These are phyloP conservation scores for Fusarium anthophilum DNA, from an alignment of 2,329 filamentous ascomycete genomes.

Conservation along the genomic window DNA sequence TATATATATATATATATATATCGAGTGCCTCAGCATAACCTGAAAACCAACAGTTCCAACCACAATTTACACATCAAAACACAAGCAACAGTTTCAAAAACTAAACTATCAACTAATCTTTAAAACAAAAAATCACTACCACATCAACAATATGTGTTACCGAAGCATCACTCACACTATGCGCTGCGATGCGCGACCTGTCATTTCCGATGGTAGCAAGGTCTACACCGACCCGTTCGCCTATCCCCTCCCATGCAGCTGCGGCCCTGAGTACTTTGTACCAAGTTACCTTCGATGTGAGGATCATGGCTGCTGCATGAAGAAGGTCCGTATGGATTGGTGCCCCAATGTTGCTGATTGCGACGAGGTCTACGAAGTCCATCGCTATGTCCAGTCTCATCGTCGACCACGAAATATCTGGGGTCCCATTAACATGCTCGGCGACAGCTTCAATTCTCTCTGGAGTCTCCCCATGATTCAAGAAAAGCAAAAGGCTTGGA, in stretches of 20 bases:
- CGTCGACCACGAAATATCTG: conserved; percentile 1
- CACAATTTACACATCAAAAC: not conserved
- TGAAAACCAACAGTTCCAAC: not conserved
- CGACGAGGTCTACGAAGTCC: conserved; percentile 3
- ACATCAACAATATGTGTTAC: conserved; percentile 36
- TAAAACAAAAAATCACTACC: not conserved
- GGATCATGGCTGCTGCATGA: conserved; percentile 43
- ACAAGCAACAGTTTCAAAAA: not conserved
- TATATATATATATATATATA: too few species aligned
- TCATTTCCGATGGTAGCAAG: conserved; percentile 38
- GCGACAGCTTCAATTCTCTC: not conserved
- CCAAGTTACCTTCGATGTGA: conserved; percentile 30
- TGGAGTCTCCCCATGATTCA: not conserved
- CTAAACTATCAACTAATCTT: not conserved
- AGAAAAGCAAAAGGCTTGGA: not conserved
- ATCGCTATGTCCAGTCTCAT: conserved; percentile 32
- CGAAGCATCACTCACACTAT: conserved; percentile 41
- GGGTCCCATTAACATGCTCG: not conserved
- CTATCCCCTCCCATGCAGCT: conserved; percentile 31
- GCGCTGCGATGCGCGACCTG: conserved; percentile 43
- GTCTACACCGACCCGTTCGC: conserved; percentile 40
- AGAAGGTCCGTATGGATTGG: conserved; percentile 11
- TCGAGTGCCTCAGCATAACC: not conserved
- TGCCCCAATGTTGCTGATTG: conserved; percentile 29
- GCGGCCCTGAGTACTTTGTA: not conserved